phyloP scores from a whole-genome alignment of 805 yeast species.

The Ogataea haglerorum region DNA sequence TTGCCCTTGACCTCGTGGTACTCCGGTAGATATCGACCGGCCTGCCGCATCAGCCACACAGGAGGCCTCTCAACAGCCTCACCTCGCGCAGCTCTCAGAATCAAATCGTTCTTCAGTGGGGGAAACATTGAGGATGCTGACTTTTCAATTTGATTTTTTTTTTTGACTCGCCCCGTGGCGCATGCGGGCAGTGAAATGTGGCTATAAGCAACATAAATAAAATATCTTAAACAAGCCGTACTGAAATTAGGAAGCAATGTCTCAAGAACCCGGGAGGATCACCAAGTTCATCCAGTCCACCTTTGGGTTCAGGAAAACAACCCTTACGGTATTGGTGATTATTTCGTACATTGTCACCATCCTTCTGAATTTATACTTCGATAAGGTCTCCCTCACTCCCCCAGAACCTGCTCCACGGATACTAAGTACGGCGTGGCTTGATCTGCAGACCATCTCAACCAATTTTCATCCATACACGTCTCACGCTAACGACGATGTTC shows the following conservation, averaged over 20 bases:
- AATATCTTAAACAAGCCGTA: background rate
- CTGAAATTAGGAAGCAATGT: conserved; percentile 4
- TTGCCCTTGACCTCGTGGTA: conserved; percentile 85
- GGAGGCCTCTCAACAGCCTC: conserved; percentile 96
- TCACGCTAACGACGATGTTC: conserved; percentile 71
- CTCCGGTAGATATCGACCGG: conserved; percentile 91
- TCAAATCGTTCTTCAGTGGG: conserved; percentile 80
- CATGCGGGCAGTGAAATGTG: conserved; percentile 7
- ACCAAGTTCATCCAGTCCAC: conserved; percentile 40
- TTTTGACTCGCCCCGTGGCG: background rate
- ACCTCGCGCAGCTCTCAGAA: conserved; percentile 86
- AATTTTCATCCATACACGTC: conserved; percentile 78
- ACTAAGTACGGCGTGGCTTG: conserved; percentile 57
- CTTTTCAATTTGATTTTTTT: background rate
- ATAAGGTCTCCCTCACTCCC: conserved; percentile 38
- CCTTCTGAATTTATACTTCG: conserved; percentile 32
- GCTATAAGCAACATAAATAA: conserved; percentile 5
- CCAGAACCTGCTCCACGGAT: conserved; percentile 42
- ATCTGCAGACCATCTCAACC: conserved; percentile 64
- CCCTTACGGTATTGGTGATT: conserved; percentile 55
- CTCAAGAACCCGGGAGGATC: conserved; percentile 20
- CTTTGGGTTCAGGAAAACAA: conserved; percentile 72
- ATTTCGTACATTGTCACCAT: conserved; percentile 44
- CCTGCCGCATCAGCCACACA: conserved; percentile 97
- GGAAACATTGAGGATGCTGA: conserved; percentile 44